phyloP scores from a whole-genome alignment of 208 protist genomes.

The Leishmania arabica region DNA sequence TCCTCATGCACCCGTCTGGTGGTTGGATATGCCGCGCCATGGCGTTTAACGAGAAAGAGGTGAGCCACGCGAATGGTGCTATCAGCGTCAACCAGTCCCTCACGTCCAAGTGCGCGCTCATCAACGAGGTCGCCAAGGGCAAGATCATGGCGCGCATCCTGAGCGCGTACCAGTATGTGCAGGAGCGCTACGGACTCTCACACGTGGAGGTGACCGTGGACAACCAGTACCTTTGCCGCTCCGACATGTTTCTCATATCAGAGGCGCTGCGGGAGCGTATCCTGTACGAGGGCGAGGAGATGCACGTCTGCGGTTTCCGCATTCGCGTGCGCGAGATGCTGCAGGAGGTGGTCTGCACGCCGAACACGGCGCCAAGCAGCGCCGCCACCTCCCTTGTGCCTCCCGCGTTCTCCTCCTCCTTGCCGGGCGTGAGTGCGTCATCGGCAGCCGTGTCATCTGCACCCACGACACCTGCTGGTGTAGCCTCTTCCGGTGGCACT shows the following conservation, averaged over 20 bases:
- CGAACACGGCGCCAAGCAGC: conserved; percentile 6
- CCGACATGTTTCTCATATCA: conserved; percentile 80
- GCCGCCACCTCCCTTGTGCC: conserved; percentile 2
- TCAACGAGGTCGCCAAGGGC: conserved; percentile 82
- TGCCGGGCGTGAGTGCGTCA: background rate
- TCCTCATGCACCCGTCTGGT: conserved; percentile 47
- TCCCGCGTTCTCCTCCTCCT: background rate
- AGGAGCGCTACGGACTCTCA: conserved; percentile 75
- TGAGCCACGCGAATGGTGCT: conserved; percentile 64
- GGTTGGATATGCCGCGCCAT: conserved; percentile 86
- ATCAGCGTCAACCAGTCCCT: conserved; percentile 82
- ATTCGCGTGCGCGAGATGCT: conserved; percentile 79
- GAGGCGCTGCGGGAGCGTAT: conserved; percentile 72
- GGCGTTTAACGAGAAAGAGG: conserved; percentile 71
- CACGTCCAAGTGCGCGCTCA: conserved; percentile 56
- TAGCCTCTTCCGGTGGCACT: background rate
- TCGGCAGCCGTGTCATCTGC: background rate
- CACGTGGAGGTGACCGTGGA: conserved; percentile 81
- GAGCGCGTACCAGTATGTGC: conserved; percentile 55
- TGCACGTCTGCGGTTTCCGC: conserved; percentile 63
- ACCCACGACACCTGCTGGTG: background rate
- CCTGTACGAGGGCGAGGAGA: conserved; percentile 80
- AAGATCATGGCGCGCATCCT: conserved; percentile 63
- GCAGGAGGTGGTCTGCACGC: conserved; percentile 9
- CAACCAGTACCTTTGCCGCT: conserved; percentile 73